Conservation (phyloP, 1,284 basidiomycete genomes). For the Sphaerobolus stellatus region DNA sequence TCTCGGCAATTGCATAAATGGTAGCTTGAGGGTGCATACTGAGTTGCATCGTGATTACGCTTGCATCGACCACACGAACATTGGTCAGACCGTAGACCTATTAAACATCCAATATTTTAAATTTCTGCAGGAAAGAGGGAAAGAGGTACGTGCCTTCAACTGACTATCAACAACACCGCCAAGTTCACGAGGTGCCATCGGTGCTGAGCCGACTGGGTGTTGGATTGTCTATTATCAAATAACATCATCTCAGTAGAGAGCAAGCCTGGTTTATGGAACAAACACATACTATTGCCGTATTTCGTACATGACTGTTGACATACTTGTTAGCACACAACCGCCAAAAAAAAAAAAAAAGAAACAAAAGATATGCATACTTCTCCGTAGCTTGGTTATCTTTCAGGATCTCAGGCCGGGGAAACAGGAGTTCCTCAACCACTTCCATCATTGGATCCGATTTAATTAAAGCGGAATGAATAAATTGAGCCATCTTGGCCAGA, state of each 20-base stretch:
- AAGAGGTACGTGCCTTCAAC: constrained; percentile 20
- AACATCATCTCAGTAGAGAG: neutral
- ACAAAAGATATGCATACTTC: constrained; percentile 1
- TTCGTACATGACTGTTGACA: neutral
- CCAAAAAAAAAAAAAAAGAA: neutral
- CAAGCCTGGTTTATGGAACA: neutral
- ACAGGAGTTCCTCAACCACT: neutral
- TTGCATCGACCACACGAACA: constrained; percentile 15
- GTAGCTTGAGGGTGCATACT: constrained; percentile 30
- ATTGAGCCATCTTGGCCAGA: constrained; percentile 1
- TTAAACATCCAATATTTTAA: neutral
- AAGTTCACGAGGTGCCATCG: constrained; percentile 58
- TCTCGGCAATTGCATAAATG: constrained; percentile 47
- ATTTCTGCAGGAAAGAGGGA: neutral
- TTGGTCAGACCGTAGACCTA: constrained; percentile 15
- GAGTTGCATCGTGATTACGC: constrained; percentile 29
- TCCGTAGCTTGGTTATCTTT: constrained; percentile 3
- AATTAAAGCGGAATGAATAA: neutral
- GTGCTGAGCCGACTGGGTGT: constrained; percentile 36
- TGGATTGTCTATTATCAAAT: constrained; percentile 1
- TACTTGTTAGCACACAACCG: neutral
- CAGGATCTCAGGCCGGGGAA: neutral
- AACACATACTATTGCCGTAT: constrained; percentile 1
- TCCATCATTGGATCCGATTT: neutral
- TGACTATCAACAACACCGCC: constrained; percentile 47